Evolutionary conservation across 1,139 yeast genomes (phyloP).

Genomic region (Kazachstania sp.): DNA sequence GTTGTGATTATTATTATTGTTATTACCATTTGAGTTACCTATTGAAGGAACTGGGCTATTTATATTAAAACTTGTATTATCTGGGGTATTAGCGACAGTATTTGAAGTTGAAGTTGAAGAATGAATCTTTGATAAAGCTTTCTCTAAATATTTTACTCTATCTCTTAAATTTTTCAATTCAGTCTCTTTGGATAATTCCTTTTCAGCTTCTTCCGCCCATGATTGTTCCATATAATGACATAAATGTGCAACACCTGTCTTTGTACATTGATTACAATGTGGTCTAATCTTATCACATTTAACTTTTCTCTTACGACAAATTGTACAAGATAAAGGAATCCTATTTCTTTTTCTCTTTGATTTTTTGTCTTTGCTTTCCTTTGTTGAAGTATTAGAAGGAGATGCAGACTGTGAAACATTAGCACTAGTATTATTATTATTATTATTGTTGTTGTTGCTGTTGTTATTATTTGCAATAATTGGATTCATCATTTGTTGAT

Average conservation of each 20-base stretch:
- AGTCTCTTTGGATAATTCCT: constrained; percentile 39
- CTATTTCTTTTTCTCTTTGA: constrained; percentile 36
- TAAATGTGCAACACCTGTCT: constrained; percentile 64
- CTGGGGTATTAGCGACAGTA: constrained; percentile 5
- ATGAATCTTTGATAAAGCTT: constrained; percentile 25
- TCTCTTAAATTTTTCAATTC: constrained; percentile 30
- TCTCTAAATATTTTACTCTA: constrained; percentile 28
- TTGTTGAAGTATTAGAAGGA: constrained; percentile 14
- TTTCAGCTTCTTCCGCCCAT: constrained; percentile 46
- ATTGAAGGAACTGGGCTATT: background rate
- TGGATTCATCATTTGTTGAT: background rate
- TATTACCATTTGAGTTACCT: background rate
- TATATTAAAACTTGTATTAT: background rate
- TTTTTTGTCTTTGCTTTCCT: constrained; percentile 8
- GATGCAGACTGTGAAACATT: background rate
- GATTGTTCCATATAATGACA: constrained; percentile 57
- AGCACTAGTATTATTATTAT: too few relatives aligned
- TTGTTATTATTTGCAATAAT: background rate
- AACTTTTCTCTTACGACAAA: constrained; percentile 41
- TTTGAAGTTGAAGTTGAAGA: constrained; percentile 11
- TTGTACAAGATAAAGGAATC: constrained; percentile 42
- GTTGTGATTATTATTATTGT: too few relatives aligned
- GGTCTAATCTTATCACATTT: constrained; percentile 54
- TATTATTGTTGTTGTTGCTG: background rate
- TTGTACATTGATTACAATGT: constrained; percentile 62